Base-by-base conservation (phyloP, 805 yeast species). In the Metschnikowia bowlesiae region DNA sequence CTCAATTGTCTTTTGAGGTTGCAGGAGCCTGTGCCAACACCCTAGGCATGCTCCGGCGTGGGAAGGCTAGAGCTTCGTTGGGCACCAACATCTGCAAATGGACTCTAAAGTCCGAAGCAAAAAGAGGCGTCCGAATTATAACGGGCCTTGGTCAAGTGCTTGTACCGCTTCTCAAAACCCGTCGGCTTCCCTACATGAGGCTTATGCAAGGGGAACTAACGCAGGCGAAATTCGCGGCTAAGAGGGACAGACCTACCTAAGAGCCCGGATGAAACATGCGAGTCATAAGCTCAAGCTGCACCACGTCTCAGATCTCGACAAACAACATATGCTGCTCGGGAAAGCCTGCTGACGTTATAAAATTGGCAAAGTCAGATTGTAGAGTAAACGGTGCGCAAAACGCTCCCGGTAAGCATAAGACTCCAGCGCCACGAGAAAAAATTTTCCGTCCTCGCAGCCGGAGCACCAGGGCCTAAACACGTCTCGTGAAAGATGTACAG, bases 141-240 rank as follows among this genome's bases (percentile, higher is more conserved):
- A 22, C 8, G 6, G 36, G 8, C n/a, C 36, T 32, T 32, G 10
- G 13, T 10, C 10, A 37, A 13, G 41, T 39, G 41, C 42, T 26
- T 39, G 14, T 16, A 39, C n/a, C 31, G n/a, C 42, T n/a, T 18
- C 6, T 28, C 16, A 11, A 26, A 11, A 6, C 34, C 34, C 34
- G 26, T 30, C 13, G 33, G 26, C 43, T 39, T 39, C 43, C 26
- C 34, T 39, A 39, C 43, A 39, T 39, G 34, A 39, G 30, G 41
- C 43, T 29, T 22, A 39, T 39, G 43, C 43, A 39, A 31, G 43
- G 43, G 43, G 43, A 29, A 16, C 22, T 31, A 10, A 39, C 43
- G 43, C 28, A 39, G 31, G 14, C 34, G n/a, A 26, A 39, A 39
- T 29, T 29, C 14, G 43, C 43, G 34, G 43, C 34, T 30, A 31